Evolutionary conservation across 805 yeast species (phyloP).

Genomic region (Pichia cephalocereana): DNA sequence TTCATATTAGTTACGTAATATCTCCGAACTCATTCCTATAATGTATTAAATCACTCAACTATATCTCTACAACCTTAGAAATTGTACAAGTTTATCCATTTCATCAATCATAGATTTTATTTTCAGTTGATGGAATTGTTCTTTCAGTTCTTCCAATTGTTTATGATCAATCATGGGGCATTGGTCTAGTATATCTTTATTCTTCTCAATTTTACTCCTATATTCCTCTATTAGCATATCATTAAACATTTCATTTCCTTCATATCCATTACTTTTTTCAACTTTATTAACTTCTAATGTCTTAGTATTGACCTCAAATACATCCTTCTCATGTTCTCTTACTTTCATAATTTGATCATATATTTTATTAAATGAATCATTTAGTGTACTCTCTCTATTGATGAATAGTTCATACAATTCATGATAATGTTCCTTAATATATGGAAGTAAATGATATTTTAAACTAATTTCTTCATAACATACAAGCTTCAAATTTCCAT

Average conservation of each 20-base stretch:
- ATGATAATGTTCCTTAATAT: background rate
- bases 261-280: background rate
- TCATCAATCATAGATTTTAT: too few species aligned
- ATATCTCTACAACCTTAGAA: too few species aligned
- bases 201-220: background rate
- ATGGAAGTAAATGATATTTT: slow-evolving; percentile 7
- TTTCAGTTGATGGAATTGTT: too few species aligned
- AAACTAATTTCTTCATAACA: slow-evolving; percentile 4
- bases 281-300: background rate
- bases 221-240: slow-evolving; percentile 1
- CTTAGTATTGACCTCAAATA: background rate
- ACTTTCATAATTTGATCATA: background rate
- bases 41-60: too few species aligned
- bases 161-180: background rate
- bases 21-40: too few species aligned
- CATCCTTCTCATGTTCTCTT: background rate
- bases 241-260: background rate
- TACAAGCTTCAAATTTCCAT: background rate
- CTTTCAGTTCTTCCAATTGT: background rate
- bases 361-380: background rate
- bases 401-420: slow-evolving; percentile 2
- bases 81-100: too few species aligned
- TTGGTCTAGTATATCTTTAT: background rate
- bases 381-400: background rate
- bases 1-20: too few species aligned